These are phyloP conservation scores for Nyctanthes arbortristis DNA, from an alignment of 257 asterid species.

Conservation along the genomic window DNA sequence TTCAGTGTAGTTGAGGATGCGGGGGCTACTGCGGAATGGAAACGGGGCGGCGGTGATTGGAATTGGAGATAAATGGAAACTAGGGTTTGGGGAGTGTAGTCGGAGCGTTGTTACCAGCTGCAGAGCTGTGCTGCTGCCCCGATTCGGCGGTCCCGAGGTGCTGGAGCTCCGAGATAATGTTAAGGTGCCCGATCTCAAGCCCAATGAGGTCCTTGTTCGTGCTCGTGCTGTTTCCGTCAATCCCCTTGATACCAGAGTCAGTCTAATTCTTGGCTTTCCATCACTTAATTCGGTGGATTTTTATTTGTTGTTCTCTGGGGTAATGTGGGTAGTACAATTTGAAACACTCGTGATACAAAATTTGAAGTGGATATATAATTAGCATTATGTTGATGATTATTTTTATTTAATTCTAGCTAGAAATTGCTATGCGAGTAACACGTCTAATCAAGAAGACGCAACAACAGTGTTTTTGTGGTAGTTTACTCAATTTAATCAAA, in stretches of 20 bases:
- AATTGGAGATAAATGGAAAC: conserved; percentile 27
- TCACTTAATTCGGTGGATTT: conserved; percentile 1
- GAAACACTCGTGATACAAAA: background rate
- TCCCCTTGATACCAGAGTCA: conserved; percentile 88
- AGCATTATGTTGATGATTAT: background rate
- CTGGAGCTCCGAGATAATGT: conserved; percentile 77
- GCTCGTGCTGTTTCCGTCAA: conserved; percentile 94
- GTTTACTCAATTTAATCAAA: background rate
- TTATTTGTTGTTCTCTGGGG: conserved; percentile 3
- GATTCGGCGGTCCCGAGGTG: conserved; percentile 90
- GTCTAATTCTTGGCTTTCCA: conserved; percentile 23
- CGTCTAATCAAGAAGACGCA: background rate
- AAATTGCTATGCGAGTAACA: background rate
- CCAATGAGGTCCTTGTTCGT: conserved; percentile 92
- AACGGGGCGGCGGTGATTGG: conserved; percentile 25
- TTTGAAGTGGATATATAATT: background rate
- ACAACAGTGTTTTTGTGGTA: background rate
- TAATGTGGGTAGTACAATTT: background rate
- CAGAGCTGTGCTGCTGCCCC: conserved; percentile 80
- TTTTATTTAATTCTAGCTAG: background rate
- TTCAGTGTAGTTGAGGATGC: conserved; percentile 38
- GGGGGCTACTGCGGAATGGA: conserved; percentile 47
- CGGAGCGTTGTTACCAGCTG: conserved; percentile 66
- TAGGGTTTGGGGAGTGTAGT: conserved; percentile 34
- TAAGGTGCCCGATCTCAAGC: conserved; percentile 71